Conservation (phyloP, 2,329 filamentous ascomycete species). For the Herpotrichia juniperi region DNA sequence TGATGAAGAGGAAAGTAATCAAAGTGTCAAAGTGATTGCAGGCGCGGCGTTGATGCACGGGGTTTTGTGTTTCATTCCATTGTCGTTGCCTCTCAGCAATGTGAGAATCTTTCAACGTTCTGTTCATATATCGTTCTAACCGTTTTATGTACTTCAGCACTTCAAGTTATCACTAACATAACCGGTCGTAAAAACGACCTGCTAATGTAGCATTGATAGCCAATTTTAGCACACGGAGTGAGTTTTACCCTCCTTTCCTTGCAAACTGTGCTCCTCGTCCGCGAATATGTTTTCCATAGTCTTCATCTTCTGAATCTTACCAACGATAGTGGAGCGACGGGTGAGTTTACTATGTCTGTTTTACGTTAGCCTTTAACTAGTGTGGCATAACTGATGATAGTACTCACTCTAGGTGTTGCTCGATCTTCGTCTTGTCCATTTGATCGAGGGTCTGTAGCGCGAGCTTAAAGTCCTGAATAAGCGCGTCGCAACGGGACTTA, state of each 20-base stretch:
- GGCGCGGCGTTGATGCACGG: too few relatives aligned
- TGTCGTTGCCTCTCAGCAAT: too few relatives aligned
- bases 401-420: constrained; percentile 69
- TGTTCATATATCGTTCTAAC: neutral
- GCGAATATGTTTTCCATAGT: constrained; percentile 56
- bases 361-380: neutral
- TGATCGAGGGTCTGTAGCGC: constrained; percentile 73
- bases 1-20: too few relatives aligned
- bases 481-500: constrained; percentile 76
- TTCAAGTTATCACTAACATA: neutral
- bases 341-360: constrained; percentile 26
- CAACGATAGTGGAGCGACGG: constrained; percentile 34
- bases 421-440: constrained; percentile 75
- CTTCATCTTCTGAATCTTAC: constrained; percentile 43
- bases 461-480: constrained; percentile 79
- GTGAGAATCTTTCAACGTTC: too few relatives aligned
- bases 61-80: too few relatives aligned
- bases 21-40: too few relatives aligned
- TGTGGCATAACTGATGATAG: too few relatives aligned
- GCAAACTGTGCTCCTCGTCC: constrained; percentile 83
- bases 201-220: neutral
- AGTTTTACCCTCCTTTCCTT: constrained; percentile 90
- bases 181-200: constrained; percentile 1
- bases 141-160: neutral
- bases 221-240: constrained; percentile 74